These are phyloP conservation scores for Linum usitatissimum DNA, from an alignment of 345 rosid species.

Conservation along the genomic window DNA sequence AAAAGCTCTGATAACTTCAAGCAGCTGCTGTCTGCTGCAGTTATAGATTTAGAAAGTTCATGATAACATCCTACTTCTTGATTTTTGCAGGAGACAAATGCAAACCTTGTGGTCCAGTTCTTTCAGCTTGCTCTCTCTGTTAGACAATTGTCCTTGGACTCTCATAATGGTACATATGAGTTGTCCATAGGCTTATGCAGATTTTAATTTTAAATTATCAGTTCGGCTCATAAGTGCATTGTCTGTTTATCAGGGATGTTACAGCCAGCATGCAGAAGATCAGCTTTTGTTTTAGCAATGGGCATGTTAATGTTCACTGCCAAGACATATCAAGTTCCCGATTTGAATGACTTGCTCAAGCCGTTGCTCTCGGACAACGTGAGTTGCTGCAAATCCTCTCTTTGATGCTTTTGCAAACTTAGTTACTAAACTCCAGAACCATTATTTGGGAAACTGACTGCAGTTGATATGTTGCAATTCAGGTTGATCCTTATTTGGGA, in stretches of 20 bases:
- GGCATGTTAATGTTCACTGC: slow-evolving; percentile 77
- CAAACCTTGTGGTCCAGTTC: slow-evolving; percentile 45
- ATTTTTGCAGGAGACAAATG: slow-evolving; percentile 53
- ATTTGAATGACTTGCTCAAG: slow-evolving; percentile 45
- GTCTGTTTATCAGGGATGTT: slow-evolving; percentile 38
- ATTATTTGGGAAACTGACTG: neutral
- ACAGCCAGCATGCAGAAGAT: slow-evolving; percentile 48
- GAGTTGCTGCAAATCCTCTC: slow-evolving; percentile 22
- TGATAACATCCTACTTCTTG: neutral
- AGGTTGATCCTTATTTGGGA: slow-evolving; percentile 79
- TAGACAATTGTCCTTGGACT: slow-evolving; percentile 42
- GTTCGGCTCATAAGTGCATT: slow-evolving; percentile 3
- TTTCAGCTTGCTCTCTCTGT: slow-evolving; percentile 84
- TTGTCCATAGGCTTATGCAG: slow-evolving; percentile 11
- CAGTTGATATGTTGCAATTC: slow-evolving; percentile 13
- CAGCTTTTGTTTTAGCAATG: slow-evolving; percentile 44
- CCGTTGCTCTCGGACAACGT: slow-evolving; percentile 45
- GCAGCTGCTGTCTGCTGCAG: too few species aligned
- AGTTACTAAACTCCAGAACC: neutral
- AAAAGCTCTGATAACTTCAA: neutral
- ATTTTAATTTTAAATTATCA: slow-evolving; percentile 3
- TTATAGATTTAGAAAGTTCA: neutral
- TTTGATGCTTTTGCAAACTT: too few species aligned
- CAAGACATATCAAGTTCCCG: slow-evolving; percentile 53
- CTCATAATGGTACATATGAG: slow-evolving; percentile 41